These are phyloP conservation scores for Aspergillus latus DNA, from an alignment of 2,329 filamentous ascomycete genomes.

Conservation along the genomic window DNA sequence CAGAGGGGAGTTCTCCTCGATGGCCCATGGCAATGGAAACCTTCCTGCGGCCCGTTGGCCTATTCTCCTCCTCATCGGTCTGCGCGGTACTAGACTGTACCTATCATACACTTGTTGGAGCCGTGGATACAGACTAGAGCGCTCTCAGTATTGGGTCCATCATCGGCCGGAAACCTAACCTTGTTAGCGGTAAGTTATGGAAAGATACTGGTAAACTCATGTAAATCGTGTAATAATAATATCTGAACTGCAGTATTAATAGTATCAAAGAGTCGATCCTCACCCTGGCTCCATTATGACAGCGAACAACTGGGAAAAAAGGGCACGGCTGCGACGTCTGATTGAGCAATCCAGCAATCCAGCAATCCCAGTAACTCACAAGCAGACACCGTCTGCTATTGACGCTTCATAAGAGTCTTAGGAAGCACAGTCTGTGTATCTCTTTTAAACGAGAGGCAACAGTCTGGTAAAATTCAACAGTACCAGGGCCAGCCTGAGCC, in stretches of 20 bases:
- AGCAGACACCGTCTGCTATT: not conserved
- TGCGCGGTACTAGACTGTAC: not conserved
- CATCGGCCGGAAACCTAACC: constrained; percentile 18
- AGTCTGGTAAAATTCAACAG: not conserved
- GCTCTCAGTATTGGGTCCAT: not conserved
- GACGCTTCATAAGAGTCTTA: not conserved
- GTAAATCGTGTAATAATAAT: not conserved
- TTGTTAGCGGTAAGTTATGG: constrained; percentile 10
- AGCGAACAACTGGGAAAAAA: not conserved
- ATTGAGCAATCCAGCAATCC: not conserved
- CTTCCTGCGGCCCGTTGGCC: no score
- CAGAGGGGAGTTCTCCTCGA: no score
- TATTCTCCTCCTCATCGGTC: no score
- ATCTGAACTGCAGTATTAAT: constrained; percentile 3
- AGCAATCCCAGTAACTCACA: not conserved
- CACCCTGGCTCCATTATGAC: not conserved
- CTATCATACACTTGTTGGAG: constrained; percentile 4
- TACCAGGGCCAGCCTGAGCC: not conserved
- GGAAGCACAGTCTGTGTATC: not conserved
- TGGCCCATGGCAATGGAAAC: no score
- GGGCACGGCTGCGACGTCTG: not conserved
- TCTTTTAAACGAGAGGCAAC: not conserved
- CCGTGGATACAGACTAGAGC: constrained; percentile 12
- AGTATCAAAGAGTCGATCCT: constrained; percentile 8
- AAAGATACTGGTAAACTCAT: not conserved